Conservation (phyloP, 179 eudicot species). For the Actinidia arguta region DNA sequence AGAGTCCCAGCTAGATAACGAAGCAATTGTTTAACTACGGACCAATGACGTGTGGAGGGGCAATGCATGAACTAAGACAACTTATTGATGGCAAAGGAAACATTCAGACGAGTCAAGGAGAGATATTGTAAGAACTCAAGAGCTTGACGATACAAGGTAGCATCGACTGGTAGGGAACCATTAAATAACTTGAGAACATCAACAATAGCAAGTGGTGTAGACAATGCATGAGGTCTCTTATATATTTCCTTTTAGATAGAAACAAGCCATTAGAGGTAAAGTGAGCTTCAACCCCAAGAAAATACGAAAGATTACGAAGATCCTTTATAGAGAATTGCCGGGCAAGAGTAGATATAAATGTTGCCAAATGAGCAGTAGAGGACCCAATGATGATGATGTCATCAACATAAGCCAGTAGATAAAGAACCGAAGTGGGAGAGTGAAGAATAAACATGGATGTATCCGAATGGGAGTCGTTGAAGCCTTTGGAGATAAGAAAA, state of each 20-base stretch:
- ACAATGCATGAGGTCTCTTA: no score
- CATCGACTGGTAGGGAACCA: neutral
- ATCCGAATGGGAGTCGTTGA: neutral
- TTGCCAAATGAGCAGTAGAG: neutral
- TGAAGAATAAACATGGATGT: neutral
- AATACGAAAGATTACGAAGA: neutral
- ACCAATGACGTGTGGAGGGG: neutral
- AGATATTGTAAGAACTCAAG: neutral
- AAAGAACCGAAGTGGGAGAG: neutral
- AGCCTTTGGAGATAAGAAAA: neutral
- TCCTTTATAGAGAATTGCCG: neutral
- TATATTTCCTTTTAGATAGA: no score
- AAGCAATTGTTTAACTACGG: neutral
- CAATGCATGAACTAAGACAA: neutral
- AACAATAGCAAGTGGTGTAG: neutral
- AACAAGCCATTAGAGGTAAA: neutral
- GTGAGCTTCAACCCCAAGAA: neutral
- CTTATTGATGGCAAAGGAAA: neutral
- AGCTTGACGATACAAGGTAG: neutral
- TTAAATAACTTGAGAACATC: neutral
- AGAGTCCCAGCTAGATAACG: neutral
- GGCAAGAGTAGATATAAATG: neutral
- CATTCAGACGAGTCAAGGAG: neutral
- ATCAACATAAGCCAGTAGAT: neutral
- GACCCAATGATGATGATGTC: neutral